These are phyloP conservation scores for Alternaria gansuensis DNA, from an alignment of 2,329 filamentous ascomycete species.

Conservation along the genomic window DNA sequence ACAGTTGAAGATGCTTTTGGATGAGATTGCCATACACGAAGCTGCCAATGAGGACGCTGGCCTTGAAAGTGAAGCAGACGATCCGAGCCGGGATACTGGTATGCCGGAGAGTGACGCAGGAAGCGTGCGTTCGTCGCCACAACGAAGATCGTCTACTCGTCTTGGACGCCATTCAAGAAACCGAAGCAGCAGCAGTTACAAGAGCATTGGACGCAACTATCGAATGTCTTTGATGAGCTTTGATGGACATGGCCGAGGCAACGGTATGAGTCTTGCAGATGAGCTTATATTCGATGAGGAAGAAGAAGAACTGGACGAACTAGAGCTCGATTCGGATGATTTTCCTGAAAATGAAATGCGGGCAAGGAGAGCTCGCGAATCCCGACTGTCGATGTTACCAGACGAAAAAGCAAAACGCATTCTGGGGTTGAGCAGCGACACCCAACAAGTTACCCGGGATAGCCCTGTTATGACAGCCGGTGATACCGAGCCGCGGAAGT, in stretches of 20 bases:
- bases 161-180: slow-evolving; percentile 67
- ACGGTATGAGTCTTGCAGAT: slow-evolving; percentile 83
- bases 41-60: slow-evolving; percentile 52
- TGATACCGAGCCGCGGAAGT: slow-evolving; percentile 39
- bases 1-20: slow-evolving; percentile 81
- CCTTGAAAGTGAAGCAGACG: slow-evolving; percentile 68
- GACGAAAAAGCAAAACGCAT: slow-evolving; percentile 59
- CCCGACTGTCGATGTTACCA: slow-evolving; percentile 53
- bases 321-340: slow-evolving; percentile 74
- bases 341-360: slow-evolving; percentile 55
- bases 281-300: slow-evolving; percentile 89
- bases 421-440: slow-evolving; percentile 52
- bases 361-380: slow-evolving; percentile 52
- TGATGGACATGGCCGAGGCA: slow-evolving; percentile 64
- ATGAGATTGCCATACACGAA: slow-evolving; percentile 81
- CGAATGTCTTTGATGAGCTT: slow-evolving; percentile 74
- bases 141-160: slow-evolving; percentile 58
- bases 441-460: slow-evolving; percentile 38
- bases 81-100: slow-evolving; percentile 67
- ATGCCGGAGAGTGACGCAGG: slow-evolving; percentile 70
- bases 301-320: slow-evolving; percentile 63
- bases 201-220: slow-evolving; percentile 64
- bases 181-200: slow-evolving; percentile 61
- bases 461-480: slow-evolving; percentile 24
- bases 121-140: slow-evolving; percentile 71